A percentile compares a stretch with the other conserved stretches of the same genome.
Evolutionary conservation across 345 rosid species (phyloP).

Genomic region (Populus alba): DNA sequence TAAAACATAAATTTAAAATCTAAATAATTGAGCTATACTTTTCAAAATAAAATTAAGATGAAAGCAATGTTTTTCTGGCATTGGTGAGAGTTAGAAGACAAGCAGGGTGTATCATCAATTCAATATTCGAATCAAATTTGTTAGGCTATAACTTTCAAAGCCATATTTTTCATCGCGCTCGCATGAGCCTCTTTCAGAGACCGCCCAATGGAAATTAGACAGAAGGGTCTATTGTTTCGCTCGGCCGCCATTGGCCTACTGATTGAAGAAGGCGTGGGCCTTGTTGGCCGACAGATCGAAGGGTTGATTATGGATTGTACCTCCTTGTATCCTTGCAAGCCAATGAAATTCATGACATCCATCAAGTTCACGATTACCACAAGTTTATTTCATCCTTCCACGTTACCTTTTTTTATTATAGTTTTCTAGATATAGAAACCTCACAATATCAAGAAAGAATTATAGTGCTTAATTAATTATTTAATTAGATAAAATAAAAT

Average conservation of each 20-base stretch:
- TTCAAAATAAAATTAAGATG: no score
- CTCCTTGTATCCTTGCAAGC: not conserved
- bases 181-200: conserved; percentile 20
- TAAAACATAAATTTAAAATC: no score
- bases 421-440: no score
- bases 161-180: conserved; percentile 2
- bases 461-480: no score
- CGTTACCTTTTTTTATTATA: no score
- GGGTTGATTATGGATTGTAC: not conserved
- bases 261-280: conserved; percentile 16
- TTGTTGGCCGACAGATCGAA: conserved; percentile 18
- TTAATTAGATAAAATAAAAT: no score
- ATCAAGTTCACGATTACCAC: no score
- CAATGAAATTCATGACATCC: not conserved
- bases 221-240: not conserved
- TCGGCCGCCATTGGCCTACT: conserved; percentile 26
- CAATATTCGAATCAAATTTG: not conserved
- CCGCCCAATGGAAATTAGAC: conserved; percentile 2
- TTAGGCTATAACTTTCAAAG: conserved; percentile 3
- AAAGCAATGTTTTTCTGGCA: not conserved
- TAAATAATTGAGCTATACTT: no score
- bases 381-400: no score
- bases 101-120: not conserved
- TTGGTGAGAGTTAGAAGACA: no score
- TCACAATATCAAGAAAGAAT: no score